Percentiles rank a stretch among this genome's conserved stretches.
These are phyloP conservation scores for Silene coronaria DNA, from an alignment of 179 eudicot species.

Conservation along the genomic window DNA sequence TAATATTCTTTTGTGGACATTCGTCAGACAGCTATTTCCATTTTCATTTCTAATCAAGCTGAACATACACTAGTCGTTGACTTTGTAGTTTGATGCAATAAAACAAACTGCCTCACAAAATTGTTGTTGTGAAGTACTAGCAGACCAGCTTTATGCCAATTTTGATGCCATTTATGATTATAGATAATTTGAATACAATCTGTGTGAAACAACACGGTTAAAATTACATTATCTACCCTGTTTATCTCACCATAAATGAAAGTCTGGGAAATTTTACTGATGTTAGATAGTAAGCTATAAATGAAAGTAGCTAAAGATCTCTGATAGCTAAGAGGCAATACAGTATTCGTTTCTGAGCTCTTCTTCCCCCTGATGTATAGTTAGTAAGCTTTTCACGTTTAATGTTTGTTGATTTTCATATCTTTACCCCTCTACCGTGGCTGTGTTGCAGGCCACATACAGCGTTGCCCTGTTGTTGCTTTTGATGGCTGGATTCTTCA, in stretches of 20 bases:
- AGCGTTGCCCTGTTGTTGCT: constrained; percentile 41
- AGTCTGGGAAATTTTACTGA: not conserved
- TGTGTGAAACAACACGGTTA: not conserved
- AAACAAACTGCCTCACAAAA: not conserved
- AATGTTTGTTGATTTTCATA: not conserved
- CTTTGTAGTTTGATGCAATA: not conserved
- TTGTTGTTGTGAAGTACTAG: not conserved
- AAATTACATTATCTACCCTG: not conserved
- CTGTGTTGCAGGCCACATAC: constrained; percentile 62
- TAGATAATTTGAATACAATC: not conserved
- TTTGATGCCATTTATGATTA: not conserved
- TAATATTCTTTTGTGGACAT: not conserved
- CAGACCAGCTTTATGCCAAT: not conserved
- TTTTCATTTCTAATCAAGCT: no score
- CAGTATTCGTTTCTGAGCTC: not conserved
- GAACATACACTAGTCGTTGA: no score
- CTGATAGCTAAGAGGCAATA: not conserved
- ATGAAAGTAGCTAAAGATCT: not conserved
- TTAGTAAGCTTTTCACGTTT: not conserved
- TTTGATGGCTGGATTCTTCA: constrained; percentile 33
- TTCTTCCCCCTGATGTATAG: not conserved
- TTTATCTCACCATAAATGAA: not conserved
- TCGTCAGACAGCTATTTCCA: no score
- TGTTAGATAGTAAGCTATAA: not conserved
- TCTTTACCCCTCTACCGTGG: not conserved